Base-by-base conservation (phyloP, 2,329 filamentous ascomycete genomes). In the Aquanectria penicillioides region DNA sequence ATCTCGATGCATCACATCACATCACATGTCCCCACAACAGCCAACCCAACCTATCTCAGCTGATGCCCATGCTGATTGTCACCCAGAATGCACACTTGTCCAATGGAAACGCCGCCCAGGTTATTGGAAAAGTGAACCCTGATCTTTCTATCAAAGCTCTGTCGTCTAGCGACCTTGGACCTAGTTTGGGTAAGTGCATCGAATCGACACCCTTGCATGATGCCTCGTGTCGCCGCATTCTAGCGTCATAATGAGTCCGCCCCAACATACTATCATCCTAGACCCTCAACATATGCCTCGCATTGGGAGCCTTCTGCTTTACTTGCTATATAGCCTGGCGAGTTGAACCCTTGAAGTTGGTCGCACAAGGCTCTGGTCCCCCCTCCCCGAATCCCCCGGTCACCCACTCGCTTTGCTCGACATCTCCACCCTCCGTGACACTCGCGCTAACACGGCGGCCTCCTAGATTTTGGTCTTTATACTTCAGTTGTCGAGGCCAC, bases 401-500 rank as follows among this genome's bases (percentile, higher is more conserved):
- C n/a, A n/a, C n/a, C n/a, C n/a, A n/a, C n/a, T n/a, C n/a, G n/a
- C n/a, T n/a, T n/a, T n/a, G n/a, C n/a, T n/a, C n/a, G n/a, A n/a
- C n/a, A n/a, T n/a, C n/a, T n/a, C n/a, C n/a, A n/a, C n/a, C n/a
- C n/a, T n/a, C n/a, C n/a, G n/a, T n/a, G n/a, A n/a, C n/a, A n/a
- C n/a, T n/a, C n/a, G n/a, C n/a, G n/a, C n/a, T n/a, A n/a, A n/a
- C n/a, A n/a, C 52, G 55, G 33, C 53, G 10, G 7, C n/a, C 5
- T 22, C 2, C 57, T n/a, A 94, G 93, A 97, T 77, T 92, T 91
- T 75, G 83, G 82, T 50, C 84, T 92, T 28, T 90, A 88, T 59
- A 88, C 92, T 56, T 86, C 89, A 0, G 90, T 97, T 3, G 94
- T 97, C 13, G 91, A 97, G 57, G 89, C 88, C 29, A 95, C 93